Base-by-base conservation (phyloP, 2,329 filamentous ascomycete genomes). In the Colletotrichum aenigma region DNA sequence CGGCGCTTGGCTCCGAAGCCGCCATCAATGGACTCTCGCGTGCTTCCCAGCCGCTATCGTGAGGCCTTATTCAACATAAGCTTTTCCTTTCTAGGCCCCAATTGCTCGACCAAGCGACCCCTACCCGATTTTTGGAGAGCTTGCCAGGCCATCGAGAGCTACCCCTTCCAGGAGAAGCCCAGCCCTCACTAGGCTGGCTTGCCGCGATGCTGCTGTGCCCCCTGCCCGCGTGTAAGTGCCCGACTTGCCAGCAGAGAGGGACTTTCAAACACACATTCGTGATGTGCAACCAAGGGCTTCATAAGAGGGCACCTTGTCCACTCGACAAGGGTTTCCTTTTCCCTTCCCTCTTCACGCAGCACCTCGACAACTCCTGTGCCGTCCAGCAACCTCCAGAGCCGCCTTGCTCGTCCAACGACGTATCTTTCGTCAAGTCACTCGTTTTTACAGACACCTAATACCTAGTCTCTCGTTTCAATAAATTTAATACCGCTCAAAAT, bases 351-450 rank as follows among this genome's bases (percentile, higher is more conserved):
- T n/a, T 62, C 60, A 75, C 74, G 61, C 74, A 67, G 38, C 62
- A 70, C 62, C 56, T 61, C 30, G 66, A 65, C 67, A 68, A 75
- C 70, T 21, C 55, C 61, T 18, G 52, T 74, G 69, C 56, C 66
- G 71, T 75, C 71, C 66, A 74, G 65, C 75, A 77, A 52, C 34
- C 24, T 43, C 68, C 15, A 80, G 81, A 83, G 80, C 81, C 79
- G 66, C 66, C 64, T 80, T 81, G 83, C 84, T 86, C 83, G 81
- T 83, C 81, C 82, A 81, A 80, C 82, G 87, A 86, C 86, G 86
- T 87, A 84, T 82, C 80, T 81, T 76, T 85, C 86, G 86, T 87
- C 86, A 81, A 85, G 80, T 78, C 85, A 83, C 75, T 87, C 86
- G 76, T 84, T 77, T 70, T 74, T 55, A 38, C 30, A 32, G 30